Evolutionary conservation across 306 rosid species (phyloP).

Genomic region (Erythrophleum fordii): DNA sequence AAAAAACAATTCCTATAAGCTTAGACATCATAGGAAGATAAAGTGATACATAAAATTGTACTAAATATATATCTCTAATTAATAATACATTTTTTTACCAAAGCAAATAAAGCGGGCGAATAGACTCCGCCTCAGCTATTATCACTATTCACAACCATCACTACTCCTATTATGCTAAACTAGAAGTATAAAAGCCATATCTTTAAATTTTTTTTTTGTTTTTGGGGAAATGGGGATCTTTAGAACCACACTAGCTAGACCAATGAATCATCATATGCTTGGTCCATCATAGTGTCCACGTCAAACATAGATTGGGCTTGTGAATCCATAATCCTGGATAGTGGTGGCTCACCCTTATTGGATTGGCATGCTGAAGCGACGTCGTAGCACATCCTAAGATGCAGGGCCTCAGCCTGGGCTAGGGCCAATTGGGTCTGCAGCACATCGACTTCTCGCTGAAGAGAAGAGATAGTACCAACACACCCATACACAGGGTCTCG

Average conservation of each 20-base stretch:
- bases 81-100: not conserved
- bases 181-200: too few species aligned
- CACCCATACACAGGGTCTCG: slow-evolving; percentile 87
- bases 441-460: slow-evolving; percentile 72
- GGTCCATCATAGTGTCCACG: slow-evolving; percentile 59
- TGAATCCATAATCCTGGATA: slow-evolving; percentile 58
- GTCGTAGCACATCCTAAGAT: slow-evolving; percentile 64
- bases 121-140: slow-evolving; percentile 59
- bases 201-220: too few species aligned
- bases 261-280: slow-evolving; percentile 65
- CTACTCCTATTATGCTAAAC: too few species aligned
- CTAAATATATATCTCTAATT: too few species aligned
- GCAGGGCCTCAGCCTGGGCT: slow-evolving; percentile 74
- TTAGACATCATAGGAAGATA: too few species aligned
- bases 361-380: slow-evolving; percentile 48
- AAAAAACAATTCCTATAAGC: too few species aligned
- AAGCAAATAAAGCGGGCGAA: slow-evolving; percentile 65
- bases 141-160: not conserved
- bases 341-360: slow-evolving; percentile 56
- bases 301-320: slow-evolving; percentile 41
- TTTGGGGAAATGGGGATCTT: too few species aligned
- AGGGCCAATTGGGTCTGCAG: slow-evolving; percentile 76
- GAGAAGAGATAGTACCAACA: slow-evolving; percentile 79
- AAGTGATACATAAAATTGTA: too few species aligned
- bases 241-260: slow-evolving; percentile 37